phyloP scores from a whole-genome alignment of 2,329 filamentous ascomycete species.

The Monilinia laxa region DNA sequence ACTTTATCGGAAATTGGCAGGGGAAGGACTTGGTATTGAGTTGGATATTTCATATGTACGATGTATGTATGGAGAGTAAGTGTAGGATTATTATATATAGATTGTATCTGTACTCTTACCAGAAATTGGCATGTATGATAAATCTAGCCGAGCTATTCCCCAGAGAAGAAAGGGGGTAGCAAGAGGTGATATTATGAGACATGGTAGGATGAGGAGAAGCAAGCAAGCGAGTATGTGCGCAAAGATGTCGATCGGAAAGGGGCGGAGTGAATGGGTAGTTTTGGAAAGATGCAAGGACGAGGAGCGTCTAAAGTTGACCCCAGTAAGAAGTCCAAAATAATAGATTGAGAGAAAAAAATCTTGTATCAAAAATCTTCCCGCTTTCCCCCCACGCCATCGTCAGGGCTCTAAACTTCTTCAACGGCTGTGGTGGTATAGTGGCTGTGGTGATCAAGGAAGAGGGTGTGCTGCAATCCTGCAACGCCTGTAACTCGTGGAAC shows the following conservation, averaged over 20 bases:
- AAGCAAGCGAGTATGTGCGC: not conserved
- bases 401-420: constrained; percentile 8
- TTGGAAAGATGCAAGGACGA: constrained; percentile 6
- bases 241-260: not conserved
- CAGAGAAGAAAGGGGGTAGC: not conserved
- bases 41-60: not conserved
- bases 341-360: not conserved
- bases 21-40: not conserved
- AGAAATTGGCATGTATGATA: not conserved
- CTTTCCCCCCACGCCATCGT: not conserved
- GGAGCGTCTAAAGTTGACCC: constrained; percentile 8
- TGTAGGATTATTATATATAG: not conserved
- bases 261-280: not conserved
- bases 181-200: not conserved
- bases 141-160: not conserved
- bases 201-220: not conserved
- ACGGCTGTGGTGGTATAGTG: constrained; percentile 1
- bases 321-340: not conserved
- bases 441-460: not conserved
- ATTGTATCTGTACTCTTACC: not conserved
- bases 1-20: not conserved
- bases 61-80: not conserved
- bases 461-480: not conserved
- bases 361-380: not conserved
- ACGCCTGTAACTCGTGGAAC: not conserved